Percentiles rank a stretch among this genome's conserved stretches.
Evolutionary conservation across 139 green algal genomes (phyloP).

Genomic region (Spirogloea muscicola): DNA sequence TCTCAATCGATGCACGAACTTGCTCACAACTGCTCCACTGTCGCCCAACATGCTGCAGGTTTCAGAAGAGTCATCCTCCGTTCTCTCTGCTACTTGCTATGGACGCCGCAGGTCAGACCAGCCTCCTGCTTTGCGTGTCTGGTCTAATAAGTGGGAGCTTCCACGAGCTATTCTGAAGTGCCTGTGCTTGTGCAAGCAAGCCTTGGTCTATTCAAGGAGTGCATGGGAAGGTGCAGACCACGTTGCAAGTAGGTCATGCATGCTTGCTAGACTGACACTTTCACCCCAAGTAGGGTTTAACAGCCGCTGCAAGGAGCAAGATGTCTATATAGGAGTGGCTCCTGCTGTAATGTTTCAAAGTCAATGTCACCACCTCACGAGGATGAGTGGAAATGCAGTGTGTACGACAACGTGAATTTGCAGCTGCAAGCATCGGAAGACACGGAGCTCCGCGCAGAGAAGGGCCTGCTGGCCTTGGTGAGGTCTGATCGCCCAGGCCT

Average conservation of each 20-base stretch:
- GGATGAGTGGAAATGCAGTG: too few species aligned
- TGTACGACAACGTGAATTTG: too few species aligned
- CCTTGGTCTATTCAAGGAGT: not conserved
- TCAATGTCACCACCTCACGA: too few species aligned
- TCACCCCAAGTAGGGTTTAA: not conserved
- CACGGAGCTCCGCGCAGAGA: constrained; percentile 10
- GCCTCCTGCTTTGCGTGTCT: not conserved
- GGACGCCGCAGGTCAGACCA: too few species aligned
- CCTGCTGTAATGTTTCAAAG: too few species aligned
- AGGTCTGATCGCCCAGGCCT: constrained; percentile 13
- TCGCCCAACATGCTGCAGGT: too few species aligned
- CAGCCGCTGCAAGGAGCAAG: not conserved
- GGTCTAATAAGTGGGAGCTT: not conserved
- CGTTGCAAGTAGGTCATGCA: not conserved
- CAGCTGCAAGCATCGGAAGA: too few species aligned
- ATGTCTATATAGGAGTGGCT: too few species aligned
- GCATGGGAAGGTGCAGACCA: not conserved
- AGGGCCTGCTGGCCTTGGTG: constrained; percentile 12
- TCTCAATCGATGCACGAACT: too few species aligned
- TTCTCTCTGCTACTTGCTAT: constrained; percentile 23
- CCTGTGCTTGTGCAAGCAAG: not conserved
- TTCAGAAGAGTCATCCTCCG: constrained; percentile 22
- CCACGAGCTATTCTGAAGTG: not conserved
- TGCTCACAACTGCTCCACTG: too few species aligned
- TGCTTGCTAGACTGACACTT: not conserved